A percentile compares a stretch with the other conserved stretches of the same genome.
phyloP scores from a whole-genome alignment of 2,329 filamentous ascomycete genomes.

The Sporothrix sp. region DNA sequence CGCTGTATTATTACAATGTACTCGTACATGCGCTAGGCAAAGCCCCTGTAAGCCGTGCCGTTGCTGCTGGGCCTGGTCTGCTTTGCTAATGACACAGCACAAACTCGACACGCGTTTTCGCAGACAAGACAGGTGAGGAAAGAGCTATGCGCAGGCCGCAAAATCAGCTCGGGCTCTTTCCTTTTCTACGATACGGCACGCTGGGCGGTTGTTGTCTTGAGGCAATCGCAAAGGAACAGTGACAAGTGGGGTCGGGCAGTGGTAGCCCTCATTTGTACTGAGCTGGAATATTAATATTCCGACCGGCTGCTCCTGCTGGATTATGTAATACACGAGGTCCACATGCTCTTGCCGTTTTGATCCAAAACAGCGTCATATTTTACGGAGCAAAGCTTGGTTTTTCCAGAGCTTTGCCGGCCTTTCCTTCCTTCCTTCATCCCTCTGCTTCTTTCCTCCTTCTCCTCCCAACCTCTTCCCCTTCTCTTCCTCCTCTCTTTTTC shows the following conservation, averaged over 20 bases:
- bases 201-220: no score
- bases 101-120: no score
- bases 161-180: no score
- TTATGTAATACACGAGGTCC: slow-evolving; percentile 9
- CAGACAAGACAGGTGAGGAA: background rate
- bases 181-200: no score
- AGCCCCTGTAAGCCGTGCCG: no score
- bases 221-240: slow-evolving; percentile 2
- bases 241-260: slow-evolving; percentile 1
- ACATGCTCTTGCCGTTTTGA: slow-evolving; percentile 8
- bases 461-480: background rate
- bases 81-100: no score
- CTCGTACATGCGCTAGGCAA: no score
- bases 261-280: slow-evolving; percentile 11
- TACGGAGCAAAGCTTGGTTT: slow-evolving; percentile 4
- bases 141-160: no score
- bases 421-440: background rate
- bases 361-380: background rate
- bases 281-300: slow-evolving; percentile 13
- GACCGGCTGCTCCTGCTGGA: background rate
- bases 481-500: background rate
- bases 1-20: no score
- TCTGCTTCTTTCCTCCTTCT: slow-evolving; percentile 1
- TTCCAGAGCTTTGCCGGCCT: background rate
- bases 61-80: no score